These are phyloP conservation scores for Cladosporium sp. DNA, from an alignment of 2,329 filamentous ascomycete genomes.

Conservation along the genomic window DNA sequence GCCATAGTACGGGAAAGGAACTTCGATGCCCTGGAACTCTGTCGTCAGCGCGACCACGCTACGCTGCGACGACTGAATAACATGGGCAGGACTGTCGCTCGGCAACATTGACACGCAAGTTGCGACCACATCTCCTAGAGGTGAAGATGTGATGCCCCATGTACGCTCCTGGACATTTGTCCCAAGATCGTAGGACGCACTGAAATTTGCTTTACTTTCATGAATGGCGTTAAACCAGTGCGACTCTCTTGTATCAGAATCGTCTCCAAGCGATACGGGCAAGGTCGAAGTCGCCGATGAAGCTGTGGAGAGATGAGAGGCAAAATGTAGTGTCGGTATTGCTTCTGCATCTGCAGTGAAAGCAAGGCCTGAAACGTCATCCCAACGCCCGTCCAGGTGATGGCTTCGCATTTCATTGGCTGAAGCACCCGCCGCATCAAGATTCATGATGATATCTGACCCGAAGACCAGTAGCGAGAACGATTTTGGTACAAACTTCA, in stretches of 20 bases:
- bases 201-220: slow-evolving; percentile 40
- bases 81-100: slow-evolving; percentile 55
- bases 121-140: slow-evolving; percentile 45
- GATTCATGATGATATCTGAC: slow-evolving; percentile 22
- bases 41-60: background rate
- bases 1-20: background rate
- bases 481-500: slow-evolving; percentile 18
- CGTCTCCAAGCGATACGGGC: slow-evolving; percentile 16
- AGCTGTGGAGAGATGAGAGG: slow-evolving; percentile 34
- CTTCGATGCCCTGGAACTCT: background rate
- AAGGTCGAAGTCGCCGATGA: slow-evolving; percentile 30
- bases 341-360: slow-evolving; percentile 19
- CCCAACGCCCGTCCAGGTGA: slow-evolving; percentile 40
- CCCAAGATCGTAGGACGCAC: slow-evolving; percentile 47
- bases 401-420: slow-evolving; percentile 23
- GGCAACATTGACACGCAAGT: slow-evolving; percentile 52
- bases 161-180: slow-evolving; percentile 47
- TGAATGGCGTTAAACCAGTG: slow-evolving; percentile 40
- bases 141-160: slow-evolving; percentile 50
- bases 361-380: slow-evolving; percentile 36
- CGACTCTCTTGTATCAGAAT: slow-evolving; percentile 16
- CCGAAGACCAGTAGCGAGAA: slow-evolving; percentile 31
- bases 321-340: slow-evolving; percentile 31
- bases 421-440: slow-evolving; percentile 24
- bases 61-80: slow-evolving; percentile 34